Evolutionary conservation across 2,329 filamentous ascomycete species (phyloP), one percentile per base, ranked within the genome.

Genomic region (Cladosporium colombiae): DNA sequence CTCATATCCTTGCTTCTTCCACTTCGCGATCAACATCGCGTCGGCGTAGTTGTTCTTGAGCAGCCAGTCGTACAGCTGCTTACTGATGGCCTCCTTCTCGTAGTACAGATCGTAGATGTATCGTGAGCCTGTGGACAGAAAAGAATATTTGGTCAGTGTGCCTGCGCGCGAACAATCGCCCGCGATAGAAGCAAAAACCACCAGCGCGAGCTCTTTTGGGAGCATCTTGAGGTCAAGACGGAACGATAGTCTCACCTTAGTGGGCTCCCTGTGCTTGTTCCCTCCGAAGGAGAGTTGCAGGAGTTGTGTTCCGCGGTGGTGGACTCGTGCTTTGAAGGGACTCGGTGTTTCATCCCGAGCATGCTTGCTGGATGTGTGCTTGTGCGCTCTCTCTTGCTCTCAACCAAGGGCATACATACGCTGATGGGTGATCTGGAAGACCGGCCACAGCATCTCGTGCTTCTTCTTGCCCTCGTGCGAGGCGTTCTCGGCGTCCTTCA

Each of bases 1-100:
- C 80, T 99, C 95, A 75, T 99, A 99, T 18, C 95, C 95, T 75
- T 96, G 91, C 83, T 99, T 99, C 87, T 99, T 99, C 95, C 95
- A 99, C 82, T 99, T 99, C 16, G 95, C 95, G 76, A 99, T 98
- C 75, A 99, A 82, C 82, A 93, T 95, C 55, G 91, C 88, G 80
- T 99, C 95, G 5, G 93, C 95, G 77, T 99, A 98, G 59, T 89
- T 89, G 76, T 99, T 97, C 86, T 99, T 99, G 67, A 99, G 82
- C 70, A 98, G 82, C 89, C 92, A 99, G 72, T 98, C 95, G 80
- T 99, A 99, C 23, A 99, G 84, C 79, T 89, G 84, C 81, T 91
- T 94, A 79, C 88, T 91, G 77, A 99, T 98, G 61, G 94, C 94
- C 80, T 97, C 92, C 81, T 97, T 97, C 79, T 96, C 90, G 81